Base-by-base conservation (phyloP, 2,329 filamentous ascomycete species). In the Aspergillus sp. region DNA sequence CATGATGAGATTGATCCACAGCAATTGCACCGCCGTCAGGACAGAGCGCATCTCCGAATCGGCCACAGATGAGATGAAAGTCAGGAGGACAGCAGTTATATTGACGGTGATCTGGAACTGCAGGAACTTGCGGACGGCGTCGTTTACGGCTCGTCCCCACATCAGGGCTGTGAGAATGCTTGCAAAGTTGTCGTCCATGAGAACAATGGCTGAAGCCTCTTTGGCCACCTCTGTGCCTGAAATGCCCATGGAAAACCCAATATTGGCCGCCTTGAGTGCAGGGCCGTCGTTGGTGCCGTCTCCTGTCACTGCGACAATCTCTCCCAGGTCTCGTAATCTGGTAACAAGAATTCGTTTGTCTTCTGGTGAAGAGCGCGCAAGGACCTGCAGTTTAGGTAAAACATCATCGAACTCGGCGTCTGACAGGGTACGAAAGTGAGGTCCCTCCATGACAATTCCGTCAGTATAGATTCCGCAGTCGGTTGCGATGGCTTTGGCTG, bases 1-100 rank as follows among this genome's bases (percentile, higher is more conserved):
- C 91, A 96, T 96, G 78, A 96, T 96, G 64, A 96, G 80, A 70
- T 96, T 96, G 67, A 96, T 90, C 91, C 91, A 96, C 15, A 96
- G 85, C 66, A 96, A 83, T 73, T 96, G 91, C 15, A 96, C 91
- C 9, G 91, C 91, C 1, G 88, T 93, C 52, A 96, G 79, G 23
- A 96, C 91, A 12, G 60, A 45, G 89, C 90, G 49, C 79, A 73
- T 73, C 91, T 86, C 5, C 84, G 76, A 0, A 70, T 68, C 72
- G 82, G 91, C 84, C 11, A 96, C 89, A 33, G 91, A 89, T 15
- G 90, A 91, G 57, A 96, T 86, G 69, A 96, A 96, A 0, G 91
- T 93, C 49, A 96, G 80, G 24, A 90, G 76, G 40, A 96, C 91
- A 24, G 91, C 92, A 8, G 92, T 96, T 62, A 96, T 86, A 79